Percentiles rank a stretch among this genome's conserved stretches.
phyloP scores from a whole-genome alignment of 768 basidiomycete genomes.

The Pleurotus platypus region DNA sequence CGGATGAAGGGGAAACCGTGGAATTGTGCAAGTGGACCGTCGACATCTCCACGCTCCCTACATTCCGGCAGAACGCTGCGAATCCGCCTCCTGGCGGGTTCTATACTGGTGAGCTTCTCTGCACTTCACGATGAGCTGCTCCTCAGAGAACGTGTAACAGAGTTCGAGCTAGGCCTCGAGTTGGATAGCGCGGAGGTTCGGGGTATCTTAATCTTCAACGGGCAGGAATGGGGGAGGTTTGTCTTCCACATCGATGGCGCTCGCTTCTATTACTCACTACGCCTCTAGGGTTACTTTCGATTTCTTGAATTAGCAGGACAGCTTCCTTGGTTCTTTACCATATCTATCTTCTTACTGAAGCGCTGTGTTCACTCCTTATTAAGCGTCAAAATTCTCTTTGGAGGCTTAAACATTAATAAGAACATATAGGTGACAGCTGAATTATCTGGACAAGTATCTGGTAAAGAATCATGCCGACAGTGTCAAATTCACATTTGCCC shows the following conservation, averaged over 20 bases:
- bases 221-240: conserved; percentile 77
- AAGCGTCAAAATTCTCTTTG: too few relatives aligned
- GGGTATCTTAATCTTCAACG: conserved; percentile 70
- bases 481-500: too few relatives aligned
- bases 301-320: conserved; percentile 32
- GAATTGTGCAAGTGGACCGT: conserved; percentile 89
- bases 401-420: too few relatives aligned
- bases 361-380: background rate
- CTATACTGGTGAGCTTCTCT: conserved; percentile 59
- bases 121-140: conserved; percentile 1
- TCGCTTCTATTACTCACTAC: conserved; percentile 11
- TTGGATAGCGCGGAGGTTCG: conserved; percentile 86
- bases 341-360: background rate
- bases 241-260: conserved; percentile 23
- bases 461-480: too few relatives aligned
- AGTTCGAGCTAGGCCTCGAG: conserved; percentile 83
- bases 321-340: background rate
- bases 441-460: too few relatives aligned
- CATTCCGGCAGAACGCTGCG: conserved; percentile 71
- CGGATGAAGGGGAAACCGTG: conserved; percentile 75
- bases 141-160: conserved; percentile 28
- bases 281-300: conserved; percentile 43
- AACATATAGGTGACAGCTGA: too few relatives aligned
- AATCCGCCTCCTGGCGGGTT: conserved; percentile 58
- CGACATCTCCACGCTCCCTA: conserved; percentile 72